Percentiles rank a stretch among this genome's conserved stretches.
Evolutionary conservation across 106 monocot genomes (phyloP).

Genomic region (Phalaenopsis equestris): DNA sequence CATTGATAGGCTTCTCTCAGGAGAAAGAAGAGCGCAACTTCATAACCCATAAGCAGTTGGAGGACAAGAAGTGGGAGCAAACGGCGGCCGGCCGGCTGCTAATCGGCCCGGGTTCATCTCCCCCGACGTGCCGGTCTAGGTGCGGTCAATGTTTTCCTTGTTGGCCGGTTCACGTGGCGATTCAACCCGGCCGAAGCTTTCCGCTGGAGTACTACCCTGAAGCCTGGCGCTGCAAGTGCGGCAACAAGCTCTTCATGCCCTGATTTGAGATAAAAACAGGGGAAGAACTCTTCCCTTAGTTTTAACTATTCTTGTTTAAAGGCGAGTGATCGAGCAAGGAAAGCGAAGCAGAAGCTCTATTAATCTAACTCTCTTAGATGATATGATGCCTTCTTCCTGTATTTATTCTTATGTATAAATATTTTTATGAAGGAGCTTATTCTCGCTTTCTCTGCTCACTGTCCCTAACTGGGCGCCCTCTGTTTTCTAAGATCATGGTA

Average conservation of each 20-base stretch:
- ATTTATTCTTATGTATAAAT: background rate
- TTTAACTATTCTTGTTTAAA: background rate
- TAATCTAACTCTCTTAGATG: background rate
- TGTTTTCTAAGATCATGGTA: background rate
- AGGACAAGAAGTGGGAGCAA: constrained; percentile 7
- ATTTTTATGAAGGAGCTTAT: background rate
- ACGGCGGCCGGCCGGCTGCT: constrained; percentile 14
- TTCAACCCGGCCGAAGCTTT: constrained; percentile 36
- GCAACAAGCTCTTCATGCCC: constrained; percentile 60
- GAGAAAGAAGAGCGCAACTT: background rate
- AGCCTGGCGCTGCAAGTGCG: constrained; percentile 73
- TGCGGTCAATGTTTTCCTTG: constrained; percentile 54
- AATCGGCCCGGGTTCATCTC: constrained; percentile 51
- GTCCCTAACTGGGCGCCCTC: background rate
- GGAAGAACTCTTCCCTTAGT: background rate
- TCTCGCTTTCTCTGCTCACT: background rate
- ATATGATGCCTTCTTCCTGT: background rate
- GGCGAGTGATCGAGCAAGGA: background rate
- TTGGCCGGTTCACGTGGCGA: constrained; percentile 47
- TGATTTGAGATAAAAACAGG: constrained; percentile 16
- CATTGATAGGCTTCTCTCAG: background rate
- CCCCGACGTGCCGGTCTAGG: constrained; percentile 43
- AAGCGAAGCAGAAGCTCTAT: background rate
- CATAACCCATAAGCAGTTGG: background rate
- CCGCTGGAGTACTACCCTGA: constrained; percentile 66